Evolutionary conservation across 2,329 filamentous ascomycete genomes (phyloP).

Genomic region (Ascocoryne sarcoides): DNA sequence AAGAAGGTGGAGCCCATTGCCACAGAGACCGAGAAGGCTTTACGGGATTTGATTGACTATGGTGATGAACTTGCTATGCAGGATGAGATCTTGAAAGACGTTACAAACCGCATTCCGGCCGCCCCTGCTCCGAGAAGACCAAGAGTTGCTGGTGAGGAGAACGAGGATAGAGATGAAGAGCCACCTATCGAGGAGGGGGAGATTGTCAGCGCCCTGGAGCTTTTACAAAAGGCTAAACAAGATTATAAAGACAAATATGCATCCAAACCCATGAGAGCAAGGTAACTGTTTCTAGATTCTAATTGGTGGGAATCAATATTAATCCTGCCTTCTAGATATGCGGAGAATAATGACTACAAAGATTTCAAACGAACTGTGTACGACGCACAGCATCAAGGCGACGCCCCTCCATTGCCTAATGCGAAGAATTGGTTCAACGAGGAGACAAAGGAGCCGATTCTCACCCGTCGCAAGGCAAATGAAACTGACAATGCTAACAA

Average conservation of each 20-base stretch:
- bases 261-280: slow-evolving; percentile 31
- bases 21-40: slow-evolving; percentile 44
- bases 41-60: slow-evolving; percentile 50
- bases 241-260: slow-evolving; percentile 31
- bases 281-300: slow-evolving; percentile 25
- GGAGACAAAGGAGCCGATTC: slow-evolving; percentile 11
- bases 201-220: slow-evolving; percentile 28
- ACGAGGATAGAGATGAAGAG: slow-evolving; percentile 33
- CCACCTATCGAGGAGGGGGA: slow-evolving; percentile 22
- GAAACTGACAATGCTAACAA: slow-evolving; percentile 8
- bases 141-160: slow-evolving; percentile 23
- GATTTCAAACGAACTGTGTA: slow-evolving; percentile 54
- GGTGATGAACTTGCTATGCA: slow-evolving; percentile 34
- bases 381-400: slow-evolving; percentile 46
- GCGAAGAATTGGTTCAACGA: slow-evolving; percentile 52
- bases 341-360: slow-evolving; percentile 49
- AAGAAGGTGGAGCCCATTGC: slow-evolving; percentile 43
- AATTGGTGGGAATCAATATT: neutral
- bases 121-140: slow-evolving; percentile 26
- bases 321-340: slow-evolving; percentile 37
- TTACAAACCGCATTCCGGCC: slow-evolving; percentile 17
- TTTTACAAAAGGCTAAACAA: slow-evolving; percentile 30
- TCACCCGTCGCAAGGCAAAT: slow-evolving; percentile 7
- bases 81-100: slow-evolving; percentile 24
- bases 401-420: slow-evolving; percentile 44